Evolutionary conservation across 495 filamentous ascomycete species (phyloP).

Genomic region (Penicillium longicatenatum): DNA sequence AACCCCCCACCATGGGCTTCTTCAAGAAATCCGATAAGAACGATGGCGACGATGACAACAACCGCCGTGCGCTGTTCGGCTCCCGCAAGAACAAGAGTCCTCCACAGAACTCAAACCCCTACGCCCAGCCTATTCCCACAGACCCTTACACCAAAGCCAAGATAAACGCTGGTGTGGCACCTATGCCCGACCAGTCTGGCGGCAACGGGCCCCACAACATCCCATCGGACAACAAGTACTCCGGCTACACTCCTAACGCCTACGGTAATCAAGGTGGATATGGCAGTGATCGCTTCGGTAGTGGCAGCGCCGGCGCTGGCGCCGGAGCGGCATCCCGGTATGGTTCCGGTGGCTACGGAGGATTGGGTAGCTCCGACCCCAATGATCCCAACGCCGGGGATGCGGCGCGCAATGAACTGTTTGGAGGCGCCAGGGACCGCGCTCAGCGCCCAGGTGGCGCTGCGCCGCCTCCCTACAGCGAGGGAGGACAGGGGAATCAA

Average conservation of each 20-base stretch:
- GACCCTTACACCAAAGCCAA: conserved; percentile 68
- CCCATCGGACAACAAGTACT: conserved; percentile 52
- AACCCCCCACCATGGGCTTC: conserved; percentile 55
- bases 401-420: conserved; percentile 62
- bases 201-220: conserved; percentile 27
- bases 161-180: conserved; percentile 46
- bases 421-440: conserved; percentile 63
- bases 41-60: conserved; percentile 58
- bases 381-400: conserved; percentile 53
- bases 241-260: conserved; percentile 60
- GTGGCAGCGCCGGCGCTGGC: conserved; percentile 28
- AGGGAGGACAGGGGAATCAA: conserved; percentile 25
- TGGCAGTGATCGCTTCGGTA: conserved; percentile 63
- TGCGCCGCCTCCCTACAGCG: conserved; percentile 48
- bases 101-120: conserved; percentile 59
- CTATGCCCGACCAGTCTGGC: conserved; percentile 28
- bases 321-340: conserved; percentile 38
- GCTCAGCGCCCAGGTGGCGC: conserved; percentile 33
- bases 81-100: conserved; percentile 62
- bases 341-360: conserved; percentile 74
- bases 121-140: conserved; percentile 61
- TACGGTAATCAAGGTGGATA: conserved; percentile 67
- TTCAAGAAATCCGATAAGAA: conserved; percentile 74
- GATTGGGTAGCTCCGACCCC: conserved; percentile 59
- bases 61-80: conserved; percentile 61